phyloP scores from a whole-genome alignment of 208 protist genomes.

The Naegleria gruberi region DNA sequence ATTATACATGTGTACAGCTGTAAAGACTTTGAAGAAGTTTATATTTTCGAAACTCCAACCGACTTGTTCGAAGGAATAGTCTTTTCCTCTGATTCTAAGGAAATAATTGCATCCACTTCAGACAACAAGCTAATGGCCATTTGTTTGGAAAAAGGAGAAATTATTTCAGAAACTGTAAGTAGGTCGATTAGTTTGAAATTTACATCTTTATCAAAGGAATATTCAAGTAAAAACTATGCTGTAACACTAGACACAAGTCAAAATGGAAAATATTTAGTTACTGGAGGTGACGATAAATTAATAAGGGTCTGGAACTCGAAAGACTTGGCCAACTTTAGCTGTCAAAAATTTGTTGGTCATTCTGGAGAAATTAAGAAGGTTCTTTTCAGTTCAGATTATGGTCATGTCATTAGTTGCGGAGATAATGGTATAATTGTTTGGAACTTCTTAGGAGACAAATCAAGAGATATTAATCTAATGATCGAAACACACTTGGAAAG shows the following conservation, averaged over 20 bases:
- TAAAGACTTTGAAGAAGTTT: not conserved
- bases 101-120: not conserved
- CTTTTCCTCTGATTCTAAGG: not conserved
- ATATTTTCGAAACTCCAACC: not conserved
- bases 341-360: conserved; percentile 7
- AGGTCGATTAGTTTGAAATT: too few species aligned
- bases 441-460: not conserved
- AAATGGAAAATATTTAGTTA: conserved; percentile 16
- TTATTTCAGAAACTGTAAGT: not conserved
- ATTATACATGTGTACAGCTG: not conserved
- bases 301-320: conserved; percentile 17
- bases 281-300: not conserved
- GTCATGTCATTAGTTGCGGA: conserved; percentile 3
- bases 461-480: not conserved
- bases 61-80: not conserved
- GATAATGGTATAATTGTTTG: not conserved
- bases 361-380: not conserved
- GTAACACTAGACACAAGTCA: not conserved
- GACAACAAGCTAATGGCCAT: not conserved
- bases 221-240: not conserved
- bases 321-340: not conserved
- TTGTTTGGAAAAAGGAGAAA: not conserved
- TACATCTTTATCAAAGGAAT: not conserved
- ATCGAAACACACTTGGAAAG: not conserved
- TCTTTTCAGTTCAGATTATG: not conserved